Evolutionary conservation across 2,329 filamentous ascomycete genomes (phyloP).

Genomic region (Pseudocercospora crystallina): DNA sequence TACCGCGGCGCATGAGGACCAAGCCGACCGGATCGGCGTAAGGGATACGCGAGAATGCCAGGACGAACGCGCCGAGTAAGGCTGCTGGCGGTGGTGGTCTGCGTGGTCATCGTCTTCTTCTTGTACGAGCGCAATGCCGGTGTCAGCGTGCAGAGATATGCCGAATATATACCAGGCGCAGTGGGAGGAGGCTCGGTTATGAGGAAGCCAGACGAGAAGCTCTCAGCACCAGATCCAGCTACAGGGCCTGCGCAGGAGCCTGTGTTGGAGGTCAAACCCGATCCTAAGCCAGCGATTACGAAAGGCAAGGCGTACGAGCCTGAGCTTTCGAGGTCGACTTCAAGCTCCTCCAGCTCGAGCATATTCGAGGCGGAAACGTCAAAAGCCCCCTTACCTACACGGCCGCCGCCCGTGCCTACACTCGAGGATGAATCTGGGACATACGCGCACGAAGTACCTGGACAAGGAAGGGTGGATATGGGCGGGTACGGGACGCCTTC

Average conservation of each 20-base stretch:
- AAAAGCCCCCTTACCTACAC: conserved; percentile 9
- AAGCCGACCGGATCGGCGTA: conserved; percentile 2
- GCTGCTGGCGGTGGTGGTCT: conserved; percentile 26
- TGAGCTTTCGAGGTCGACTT: too few relatives aligned
- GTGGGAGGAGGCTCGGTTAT: conserved; percentile 25
- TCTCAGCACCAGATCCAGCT: too few relatives aligned
- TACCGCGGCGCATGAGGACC: not conserved
- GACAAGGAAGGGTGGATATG: conserved; percentile 1
- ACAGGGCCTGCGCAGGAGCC: not conserved
- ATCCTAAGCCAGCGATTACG: conserved; percentile 4
- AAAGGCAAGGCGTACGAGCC: too few relatives aligned
- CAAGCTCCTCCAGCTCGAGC: too few relatives aligned
- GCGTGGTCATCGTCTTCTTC: conserved; percentile 27
- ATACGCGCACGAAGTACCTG: conserved; percentile 1
- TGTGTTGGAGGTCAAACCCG: conserved; percentile 4
- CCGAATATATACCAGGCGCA: conserved; percentile 14
- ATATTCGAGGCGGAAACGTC: too few relatives aligned
- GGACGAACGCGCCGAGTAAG: conserved; percentile 28
- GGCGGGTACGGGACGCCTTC: conserved; percentile 6
- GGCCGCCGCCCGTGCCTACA: conserved; percentile 3
- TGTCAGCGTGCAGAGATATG: conserved; percentile 12
- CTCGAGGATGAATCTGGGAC: conserved; percentile 9
- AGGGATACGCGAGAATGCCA: conserved; percentile 17
- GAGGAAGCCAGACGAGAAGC: conserved; percentile 16
- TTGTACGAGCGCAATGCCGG: conserved; percentile 25